Evolutionary conservation across 176 grass and related monocot species (phyloP).

Genomic region (Carex scoparia): DNA sequence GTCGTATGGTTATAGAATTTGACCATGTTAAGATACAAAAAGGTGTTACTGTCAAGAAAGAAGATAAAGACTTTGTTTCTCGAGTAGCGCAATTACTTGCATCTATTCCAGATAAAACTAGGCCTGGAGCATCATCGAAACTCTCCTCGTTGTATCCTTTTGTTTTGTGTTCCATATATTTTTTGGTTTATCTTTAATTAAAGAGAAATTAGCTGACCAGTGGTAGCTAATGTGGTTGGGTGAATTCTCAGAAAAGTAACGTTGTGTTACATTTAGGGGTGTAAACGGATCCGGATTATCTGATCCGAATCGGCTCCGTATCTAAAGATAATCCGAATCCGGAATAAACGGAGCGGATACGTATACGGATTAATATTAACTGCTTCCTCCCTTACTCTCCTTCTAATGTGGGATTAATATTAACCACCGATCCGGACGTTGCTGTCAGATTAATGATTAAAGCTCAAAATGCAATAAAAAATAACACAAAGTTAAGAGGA

Average conservation of each 20-base stretch:
- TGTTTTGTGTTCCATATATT: neutral
- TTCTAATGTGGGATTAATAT: no score
- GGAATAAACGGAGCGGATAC: no score
- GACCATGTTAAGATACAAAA: slow-evolving; percentile 28
- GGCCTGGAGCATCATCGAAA: slow-evolving; percentile 39
- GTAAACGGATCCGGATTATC: no score
- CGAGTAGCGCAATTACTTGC: slow-evolving; percentile 65
- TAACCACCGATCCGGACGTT: no score
- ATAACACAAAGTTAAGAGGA: neutral
- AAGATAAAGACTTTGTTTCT: slow-evolving; percentile 38
- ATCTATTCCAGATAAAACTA: slow-evolving; percentile 95
- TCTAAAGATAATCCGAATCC: no score
- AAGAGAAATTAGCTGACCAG: neutral
- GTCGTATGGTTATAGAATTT: slow-evolving; percentile 56
- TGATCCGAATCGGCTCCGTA: no score
- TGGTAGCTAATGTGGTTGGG: neutral
- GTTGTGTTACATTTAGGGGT: neutral
- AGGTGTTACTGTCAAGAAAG: slow-evolving; percentile 34
- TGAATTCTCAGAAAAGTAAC: neutral
- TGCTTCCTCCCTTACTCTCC: no score
- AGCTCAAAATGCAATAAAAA: neutral
- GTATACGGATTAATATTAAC: no score
- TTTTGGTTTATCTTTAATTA: neutral
- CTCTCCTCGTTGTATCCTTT: slow-evolving; percentile 70
- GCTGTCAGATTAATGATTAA: no score